phyloP scores from a whole-genome alignment of 2,329 filamentous ascomycete species.

The Fonsecaea nubica region DNA sequence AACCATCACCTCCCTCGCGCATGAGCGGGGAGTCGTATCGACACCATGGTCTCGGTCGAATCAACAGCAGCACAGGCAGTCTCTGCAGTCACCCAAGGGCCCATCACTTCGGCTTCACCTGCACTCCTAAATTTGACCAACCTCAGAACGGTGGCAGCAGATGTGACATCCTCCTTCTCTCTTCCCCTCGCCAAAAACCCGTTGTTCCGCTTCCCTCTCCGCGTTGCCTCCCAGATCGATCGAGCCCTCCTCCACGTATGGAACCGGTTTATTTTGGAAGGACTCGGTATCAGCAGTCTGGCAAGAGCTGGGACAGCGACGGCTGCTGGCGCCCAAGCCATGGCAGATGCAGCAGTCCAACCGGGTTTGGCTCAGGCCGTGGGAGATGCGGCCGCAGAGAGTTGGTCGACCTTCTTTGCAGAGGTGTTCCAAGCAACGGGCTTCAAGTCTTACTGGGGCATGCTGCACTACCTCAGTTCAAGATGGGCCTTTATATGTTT shows the following conservation, averaged over 20 bases:
- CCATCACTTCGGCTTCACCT: constrained; percentile 22
- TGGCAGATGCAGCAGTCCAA: constrained; percentile 47
- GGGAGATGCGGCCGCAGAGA: constrained; percentile 45
- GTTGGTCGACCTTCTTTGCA: constrained; percentile 48
- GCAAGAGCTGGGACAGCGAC: constrained; percentile 42
- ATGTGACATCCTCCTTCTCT: constrained; percentile 38
- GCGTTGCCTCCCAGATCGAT: constrained; percentile 47
- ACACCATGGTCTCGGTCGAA: constrained; percentile 35
- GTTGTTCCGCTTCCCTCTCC: constrained; percentile 47
- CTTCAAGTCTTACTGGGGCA: constrained; percentile 75
- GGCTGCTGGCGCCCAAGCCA: constrained; percentile 48
- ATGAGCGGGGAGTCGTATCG: constrained; percentile 27
- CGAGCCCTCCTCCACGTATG: constrained; percentile 46
- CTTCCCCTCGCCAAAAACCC: constrained; percentile 44
- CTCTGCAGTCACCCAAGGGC: constrained; percentile 17
- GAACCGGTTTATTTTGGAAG: constrained; percentile 43
- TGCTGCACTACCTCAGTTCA: constrained; percentile 89
- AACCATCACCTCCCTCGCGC: constrained; percentile 17
- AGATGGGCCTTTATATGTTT: constrained; percentile 92
- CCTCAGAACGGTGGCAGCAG: constrained; percentile 23
- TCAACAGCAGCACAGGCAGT: constrained; percentile 30
- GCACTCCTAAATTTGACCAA: constrained; percentile 22
- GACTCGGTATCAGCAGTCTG: constrained; percentile 41
- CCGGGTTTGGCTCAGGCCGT: constrained; percentile 45
- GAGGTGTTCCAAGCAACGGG: constrained; percentile 55